phyloP scores from a whole-genome alignment of 768 basidiomycete genomes.

The Lactarius pseudohatsudake region DNA sequence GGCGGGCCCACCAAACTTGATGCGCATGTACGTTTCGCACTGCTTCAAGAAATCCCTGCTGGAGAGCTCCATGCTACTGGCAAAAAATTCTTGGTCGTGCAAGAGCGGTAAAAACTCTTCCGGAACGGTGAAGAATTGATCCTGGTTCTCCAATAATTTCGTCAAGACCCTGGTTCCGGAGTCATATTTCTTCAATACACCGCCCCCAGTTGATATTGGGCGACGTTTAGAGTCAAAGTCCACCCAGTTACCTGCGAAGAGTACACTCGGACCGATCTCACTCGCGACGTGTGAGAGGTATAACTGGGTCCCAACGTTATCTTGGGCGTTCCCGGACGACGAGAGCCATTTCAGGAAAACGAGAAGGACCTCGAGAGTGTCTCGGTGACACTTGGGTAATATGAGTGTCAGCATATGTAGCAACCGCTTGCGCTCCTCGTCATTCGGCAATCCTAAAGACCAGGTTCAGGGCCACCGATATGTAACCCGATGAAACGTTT shows the following conservation, averaged over 20 bases:
- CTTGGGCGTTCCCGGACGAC: slow-evolving; percentile 96
- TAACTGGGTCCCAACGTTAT: slow-evolving; percentile 97
- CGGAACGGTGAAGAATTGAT: slow-evolving; percentile 92
- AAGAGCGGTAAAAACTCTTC: slow-evolving; percentile 84
- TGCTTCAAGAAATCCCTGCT: slow-evolving; percentile 96
- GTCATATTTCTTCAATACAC: not conserved
- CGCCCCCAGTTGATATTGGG: not conserved
- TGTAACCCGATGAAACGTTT: not conserved
- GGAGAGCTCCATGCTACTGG: slow-evolving; percentile 82
- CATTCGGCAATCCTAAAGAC: slow-evolving; percentile 60
- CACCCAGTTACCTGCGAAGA: slow-evolving; percentile 84
- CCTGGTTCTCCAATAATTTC: slow-evolving; percentile 85
- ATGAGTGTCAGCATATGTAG: slow-evolving; percentile 85
- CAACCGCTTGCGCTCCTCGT: slow-evolving; percentile 76
- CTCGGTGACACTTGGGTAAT: slow-evolving; percentile 90
- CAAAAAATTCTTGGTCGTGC: slow-evolving; percentile 89
- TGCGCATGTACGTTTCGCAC: slow-evolving; percentile 84
- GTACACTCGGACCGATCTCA: slow-evolving; percentile 96
- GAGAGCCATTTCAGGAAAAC: slow-evolving; percentile 99
- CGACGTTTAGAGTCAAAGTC: slow-evolving; percentile 62
- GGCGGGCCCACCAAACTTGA: slow-evolving; percentile 62
- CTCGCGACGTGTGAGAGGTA: slow-evolving; percentile 93
- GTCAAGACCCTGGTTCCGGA: slow-evolving; percentile 72
- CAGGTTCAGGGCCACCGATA: slow-evolving; percentile 24
- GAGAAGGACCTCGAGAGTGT: slow-evolving; percentile 96